A percentile compares a stretch with the other conserved stretches of the same genome.
phyloP scores from a whole-genome alignment of 441 rosid species.

The Lepidium campestre region DNA sequence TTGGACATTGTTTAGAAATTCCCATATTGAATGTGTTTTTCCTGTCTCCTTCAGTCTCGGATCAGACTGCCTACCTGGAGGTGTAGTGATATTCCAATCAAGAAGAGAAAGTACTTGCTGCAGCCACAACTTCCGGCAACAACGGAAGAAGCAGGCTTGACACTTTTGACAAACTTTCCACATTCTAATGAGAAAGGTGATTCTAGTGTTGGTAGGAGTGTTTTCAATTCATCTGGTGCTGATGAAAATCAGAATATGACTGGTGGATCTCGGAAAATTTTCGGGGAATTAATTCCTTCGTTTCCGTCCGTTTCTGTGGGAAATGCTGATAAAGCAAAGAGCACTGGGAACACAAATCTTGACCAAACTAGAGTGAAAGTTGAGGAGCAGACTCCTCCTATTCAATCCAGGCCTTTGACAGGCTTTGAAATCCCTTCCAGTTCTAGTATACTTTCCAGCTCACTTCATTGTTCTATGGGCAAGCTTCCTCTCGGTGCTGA shows the following conservation, averaged over 20 bases:
- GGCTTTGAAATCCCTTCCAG: slow-evolving; percentile 10
- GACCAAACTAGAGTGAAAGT: slow-evolving; percentile 22
- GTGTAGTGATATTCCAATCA: slow-evolving; percentile 72
- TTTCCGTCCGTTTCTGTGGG: slow-evolving; percentile 3
- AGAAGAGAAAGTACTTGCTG: slow-evolving; percentile 69
- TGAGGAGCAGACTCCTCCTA: slow-evolving; percentile 33
- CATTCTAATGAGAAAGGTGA: slow-evolving; percentile 19
- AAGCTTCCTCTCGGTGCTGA: not conserved
- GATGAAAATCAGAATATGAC: slow-evolving; percentile 11
- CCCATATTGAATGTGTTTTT: slow-evolving; percentile 9
- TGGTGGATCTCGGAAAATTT: not conserved
- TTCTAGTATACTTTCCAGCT: not conserved
- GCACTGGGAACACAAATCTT: not conserved
- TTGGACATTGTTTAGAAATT: not conserved
- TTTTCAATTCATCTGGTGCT: slow-evolving; percentile 28
- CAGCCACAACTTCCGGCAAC: slow-evolving; percentile 38
- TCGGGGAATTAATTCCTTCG: not conserved
- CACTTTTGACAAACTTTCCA: slow-evolving; percentile 9
- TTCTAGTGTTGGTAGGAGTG: slow-evolving; percentile 25
- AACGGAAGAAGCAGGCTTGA: slow-evolving; percentile 28
- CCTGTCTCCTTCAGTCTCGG: slow-evolving; percentile 42
- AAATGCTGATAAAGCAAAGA: not conserved
- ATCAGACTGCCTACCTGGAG: slow-evolving; percentile 39
- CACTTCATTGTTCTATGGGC: slow-evolving; percentile 16
- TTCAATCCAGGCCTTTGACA: slow-evolving; percentile 29